Percentiles rank a stretch among this genome's conserved stretches.
phyloP scores from a whole-genome alignment of 352 stramenopile genomes.

The Phytophthora idaei region DNA sequence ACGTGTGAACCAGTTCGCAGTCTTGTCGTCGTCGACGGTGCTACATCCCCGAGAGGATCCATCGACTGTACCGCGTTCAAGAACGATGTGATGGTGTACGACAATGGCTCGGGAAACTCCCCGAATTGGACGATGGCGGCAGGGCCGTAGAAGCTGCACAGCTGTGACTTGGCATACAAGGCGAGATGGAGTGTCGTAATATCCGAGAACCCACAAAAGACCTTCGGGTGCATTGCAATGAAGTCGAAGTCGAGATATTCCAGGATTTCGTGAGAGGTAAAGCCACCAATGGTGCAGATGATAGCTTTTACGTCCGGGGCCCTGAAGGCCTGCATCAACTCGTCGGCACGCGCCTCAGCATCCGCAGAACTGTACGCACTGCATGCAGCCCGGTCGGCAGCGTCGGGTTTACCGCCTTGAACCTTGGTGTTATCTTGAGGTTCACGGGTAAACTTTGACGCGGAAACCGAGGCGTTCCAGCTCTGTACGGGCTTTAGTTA shows the following conservation, averaged over 20 bases:
- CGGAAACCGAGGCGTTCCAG: slow-evolving; percentile 45
- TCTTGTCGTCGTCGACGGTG: slow-evolving; percentile 63
- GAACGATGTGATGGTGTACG: slow-evolving; percentile 56
- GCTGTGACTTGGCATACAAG: slow-evolving; percentile 41
- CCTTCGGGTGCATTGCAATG: slow-evolving; percentile 50
- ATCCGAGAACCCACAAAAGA: slow-evolving; percentile 69
- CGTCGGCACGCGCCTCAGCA: slow-evolving; percentile 40
- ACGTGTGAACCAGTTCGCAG: slow-evolving; percentile 58
- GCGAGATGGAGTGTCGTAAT: slow-evolving; percentile 70
- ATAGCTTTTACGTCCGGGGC: slow-evolving; percentile 50
- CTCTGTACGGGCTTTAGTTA: slow-evolving; percentile 40
- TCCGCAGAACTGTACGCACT: slow-evolving; percentile 55
- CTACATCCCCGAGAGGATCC: slow-evolving; percentile 38
- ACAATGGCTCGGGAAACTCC: slow-evolving; percentile 53
- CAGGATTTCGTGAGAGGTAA: slow-evolving; percentile 66
- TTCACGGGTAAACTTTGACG: slow-evolving; percentile 50
- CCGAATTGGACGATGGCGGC: slow-evolving; percentile 63
- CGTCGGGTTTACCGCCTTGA: neutral
- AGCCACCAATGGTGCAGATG: slow-evolving; percentile 60
- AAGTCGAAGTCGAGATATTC: slow-evolving; percentile 63
- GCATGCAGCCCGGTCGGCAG: slow-evolving; percentile 18
- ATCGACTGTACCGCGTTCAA: slow-evolving; percentile 30
- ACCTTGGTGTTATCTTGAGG: slow-evolving; percentile 38
- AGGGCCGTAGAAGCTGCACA: slow-evolving; percentile 70
- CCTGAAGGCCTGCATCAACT: slow-evolving; percentile 62